Base-by-base conservation (phyloP, 2,329 filamentous ascomycete genomes). In the Colletotrichum sp. region DNA sequence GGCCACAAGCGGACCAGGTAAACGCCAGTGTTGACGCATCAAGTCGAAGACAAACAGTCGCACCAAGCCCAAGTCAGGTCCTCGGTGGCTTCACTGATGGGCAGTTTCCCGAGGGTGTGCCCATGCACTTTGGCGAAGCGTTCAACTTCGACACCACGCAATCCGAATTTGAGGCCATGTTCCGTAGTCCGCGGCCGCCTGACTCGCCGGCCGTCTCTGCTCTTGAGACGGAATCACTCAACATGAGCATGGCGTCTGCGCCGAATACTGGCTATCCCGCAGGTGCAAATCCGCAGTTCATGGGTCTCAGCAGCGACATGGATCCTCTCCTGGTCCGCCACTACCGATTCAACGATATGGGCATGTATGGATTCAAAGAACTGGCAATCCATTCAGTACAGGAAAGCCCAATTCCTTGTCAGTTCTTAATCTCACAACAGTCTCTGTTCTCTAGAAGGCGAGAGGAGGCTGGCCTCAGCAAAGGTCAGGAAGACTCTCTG, bases 321-420 rank as follows among this genome's bases (percentile, higher is more conserved):
- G 75, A 78, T 28, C 77, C 79, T 1, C 74, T 76, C 34, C 59
- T 79, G 4, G 65, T 80, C 10, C 72, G 63, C 3, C 39, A 71
- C 16, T 78, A 80, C 34, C 71, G 71, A 2, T 59, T 36, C 10
- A 72, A 79, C 28, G 72, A 76, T 0, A 36, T 16, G 5, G 79
- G 76, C 18, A 77, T 67, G 55, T 79, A 77, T 59, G 67, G 77
- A 6, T 80, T 80, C 67, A 80, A 80, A 57, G 78, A 80, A 32
- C 69, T 80, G 15, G 77, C 77, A 6, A 73, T 80, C 15, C 78
- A 79, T 21, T 79, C 78, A 1, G 73, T 80, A 10, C 76, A 77
- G 15, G 30, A 59, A 3, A 55, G 62, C 4, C 60, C 71, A 4
- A 16, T 75, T 4, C 78, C 78, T 2, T 59, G 73, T 28, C 77